Conservation (phyloP, 148 eudicot species). For the Drosera capensis region DNA sequence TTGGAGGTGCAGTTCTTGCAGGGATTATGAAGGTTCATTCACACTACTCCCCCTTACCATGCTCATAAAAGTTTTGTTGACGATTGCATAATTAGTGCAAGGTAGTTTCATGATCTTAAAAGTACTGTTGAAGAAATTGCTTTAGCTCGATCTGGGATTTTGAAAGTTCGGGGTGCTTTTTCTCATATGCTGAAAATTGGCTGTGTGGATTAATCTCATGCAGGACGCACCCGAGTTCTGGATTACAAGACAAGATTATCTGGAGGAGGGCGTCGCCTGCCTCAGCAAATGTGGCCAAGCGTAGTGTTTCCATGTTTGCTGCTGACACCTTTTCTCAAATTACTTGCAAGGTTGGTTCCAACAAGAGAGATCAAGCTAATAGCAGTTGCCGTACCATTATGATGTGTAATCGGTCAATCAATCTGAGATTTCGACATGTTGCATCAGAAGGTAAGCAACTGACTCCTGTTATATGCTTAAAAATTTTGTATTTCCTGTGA, state of each 20-base stretch:
- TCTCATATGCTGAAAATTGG: not conserved
- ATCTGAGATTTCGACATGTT: too few species aligned
- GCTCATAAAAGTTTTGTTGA: not conserved
- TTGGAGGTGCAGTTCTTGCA: conserved; percentile 98
- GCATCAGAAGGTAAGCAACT: too few species aligned
- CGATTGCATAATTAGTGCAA: not conserved
- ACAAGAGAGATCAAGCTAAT: too few species aligned
- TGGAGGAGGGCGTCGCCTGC: conserved; percentile 90
- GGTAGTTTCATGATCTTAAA: not conserved
- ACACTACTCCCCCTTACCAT: not conserved
- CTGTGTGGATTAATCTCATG: conserved; percentile 6
- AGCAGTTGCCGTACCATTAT: too few species aligned
- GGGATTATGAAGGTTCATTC: conserved; percentile 87
- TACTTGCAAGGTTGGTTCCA: too few species aligned
- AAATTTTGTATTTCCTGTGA: too few species aligned
- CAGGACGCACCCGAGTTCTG: conserved; percentile 99
- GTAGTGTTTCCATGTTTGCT: too few species aligned
- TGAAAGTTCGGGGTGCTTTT: not conserved
- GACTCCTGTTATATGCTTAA: too few species aligned
- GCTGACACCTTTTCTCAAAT: too few species aligned
- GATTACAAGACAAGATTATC: conserved; percentile 87
- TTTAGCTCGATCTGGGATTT: not conserved
- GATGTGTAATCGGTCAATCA: too few species aligned
- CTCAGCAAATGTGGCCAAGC: conserved; percentile 85
- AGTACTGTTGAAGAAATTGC: not conserved